A percentile compares a stretch with the other conserved stretches of the same genome.
Evolutionary conservation across 805 yeast genomes (phyloP).

Genomic region (Candida morakotiae): DNA sequence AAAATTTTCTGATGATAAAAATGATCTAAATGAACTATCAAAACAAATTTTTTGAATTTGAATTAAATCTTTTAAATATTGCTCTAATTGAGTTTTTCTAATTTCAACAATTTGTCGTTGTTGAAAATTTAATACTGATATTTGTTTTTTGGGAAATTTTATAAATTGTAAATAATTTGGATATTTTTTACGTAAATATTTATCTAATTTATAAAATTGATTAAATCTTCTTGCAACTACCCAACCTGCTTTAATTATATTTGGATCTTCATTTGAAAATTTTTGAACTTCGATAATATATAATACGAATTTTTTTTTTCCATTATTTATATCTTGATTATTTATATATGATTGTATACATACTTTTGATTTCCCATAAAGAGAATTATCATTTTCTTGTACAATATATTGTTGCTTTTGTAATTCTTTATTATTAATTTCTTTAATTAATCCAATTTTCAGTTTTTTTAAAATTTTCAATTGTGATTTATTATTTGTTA

Average conservation of each 20-base stretch:
- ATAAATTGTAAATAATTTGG: constrained; percentile 42
- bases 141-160: constrained; percentile 56
- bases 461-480: constrained; percentile 67
- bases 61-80: constrained; percentile 56
- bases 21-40: constrained; percentile 66
- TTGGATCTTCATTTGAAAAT: constrained; percentile 34
- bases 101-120: constrained; percentile 58
- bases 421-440: constrained; percentile 67
- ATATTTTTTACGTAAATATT: constrained; percentile 52
- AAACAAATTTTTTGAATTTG: constrained; percentile 67
- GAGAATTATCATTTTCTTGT: constrained; percentile 75
- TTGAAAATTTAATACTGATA: constrained; percentile 66
- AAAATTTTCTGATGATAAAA: constrained; percentile 71
- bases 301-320: constrained; percentile 59
- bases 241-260: constrained; percentile 68
- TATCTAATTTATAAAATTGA: constrained; percentile 73
- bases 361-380: constrained; percentile 62
- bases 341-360: constrained; percentile 50
- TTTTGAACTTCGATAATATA: constrained; percentile 78
- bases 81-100: constrained; percentile 58
- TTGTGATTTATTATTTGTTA: constrained; percentile 73
- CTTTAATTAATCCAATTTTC: constrained; percentile 59
- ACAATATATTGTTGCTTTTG: constrained; percentile 78
- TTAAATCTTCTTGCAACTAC: constrained; percentile 85
- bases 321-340: constrained; percentile 41